Base-by-base conservation (phyloP, 2,329 filamentous ascomycete genomes). In the Nemania sp. region DNA sequence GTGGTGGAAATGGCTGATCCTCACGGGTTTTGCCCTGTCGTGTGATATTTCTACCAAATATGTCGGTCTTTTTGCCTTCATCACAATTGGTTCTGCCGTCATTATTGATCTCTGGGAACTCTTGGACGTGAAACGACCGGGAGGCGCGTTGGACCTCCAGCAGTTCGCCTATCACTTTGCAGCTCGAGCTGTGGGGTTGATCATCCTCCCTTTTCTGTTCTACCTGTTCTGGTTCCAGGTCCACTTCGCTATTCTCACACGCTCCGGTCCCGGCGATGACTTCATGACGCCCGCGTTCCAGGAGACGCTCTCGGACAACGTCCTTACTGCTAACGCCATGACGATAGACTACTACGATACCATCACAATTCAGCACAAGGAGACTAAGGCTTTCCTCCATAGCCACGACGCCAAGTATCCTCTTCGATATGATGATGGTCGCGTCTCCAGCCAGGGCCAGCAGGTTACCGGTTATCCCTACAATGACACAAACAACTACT, bases 221-320 rank as follows among this genome's bases (percentile, higher is more conserved):
- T 99, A 99, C 78, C 86, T 99, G 48, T 98, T 99, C 83, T 99
- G 95, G 95, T 99, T 99, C 88, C 95, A 99, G 83, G 93, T 99
- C 32, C 95, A 99, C 79, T 99, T 99, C 76, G 84, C 91, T 46
- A 91, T 99, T 70, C 83, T 99, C 64, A 89, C 80, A 67, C 85
- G 89, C 62, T 98, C 95, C 54, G 95, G 95, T 37, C 94, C 95
- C 46, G 95, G 95, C 55, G 95, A 99, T 73, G 94, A 98, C 72
- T 99, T 99, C 79, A 99, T 99, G 95, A 92, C 90, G 3, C 95
- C 95, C 1, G 92, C 95, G 72, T 99, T 99, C 81, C 95, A 99
- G 79, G 93, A 97, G 79, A 98, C 95, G 1, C 81, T 99, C 65
- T 92, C 90, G 72, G 94, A 99, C 80, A 99, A 99, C 73, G 79